Evolutionary conservation across 2,329 filamentous ascomycete genomes (phyloP), one percentile per base, ranked within the genome.

Genomic region (Diaporthe vaccinii): DNA sequence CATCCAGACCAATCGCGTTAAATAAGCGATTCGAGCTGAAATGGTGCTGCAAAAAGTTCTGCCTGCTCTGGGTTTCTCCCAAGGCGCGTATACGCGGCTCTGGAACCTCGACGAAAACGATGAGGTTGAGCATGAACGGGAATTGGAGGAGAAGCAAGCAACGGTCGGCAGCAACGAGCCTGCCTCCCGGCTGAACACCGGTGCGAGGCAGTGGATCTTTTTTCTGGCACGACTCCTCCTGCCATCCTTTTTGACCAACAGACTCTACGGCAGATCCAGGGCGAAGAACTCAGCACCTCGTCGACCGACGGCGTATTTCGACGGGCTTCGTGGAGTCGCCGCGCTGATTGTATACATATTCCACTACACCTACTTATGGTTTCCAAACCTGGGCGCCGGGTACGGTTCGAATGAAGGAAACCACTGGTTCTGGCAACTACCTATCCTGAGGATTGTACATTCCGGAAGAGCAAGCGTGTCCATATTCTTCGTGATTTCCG

Each of bases 401-500:
- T 73, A 73, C 28, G 31, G 70, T 7, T 59, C 55, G 17, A 28
- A 28, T 6, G 74, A 79, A 20, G 17, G 3, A 22, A 39, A 68
- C 12, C 10, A 25, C 17, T 31, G 39, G 10, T 46, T 71, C 25
- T 73, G 62, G 74, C 82, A 83, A 73, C 76, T 83, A 2, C 82
- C 82, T 2, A 80, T 82, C 15, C 74, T 84, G 34, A 80, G 82
- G 14, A 73, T 82, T 22, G 72, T 82, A 28, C 80, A 80, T 74
- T 78, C 79, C 14, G 82, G 79, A 2, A 75, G 79, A 28, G 78
- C 80, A 17, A 82, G 81, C 79, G 83, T 84, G 22, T 76, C 82
- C 31, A 75, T 84, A 10, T 84, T 85, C 77, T 83, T 84, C 76
- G 80, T 84, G 49, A 81, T 84, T 31, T 84, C 83, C 2, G 83